A percentile compares a stretch with the other conserved stretches of the same genome.
These are phyloP conservation scores for Cadophora gregata DNA, from an alignment of 2,329 filamentous ascomycete genomes.

Conservation along the genomic window DNA sequence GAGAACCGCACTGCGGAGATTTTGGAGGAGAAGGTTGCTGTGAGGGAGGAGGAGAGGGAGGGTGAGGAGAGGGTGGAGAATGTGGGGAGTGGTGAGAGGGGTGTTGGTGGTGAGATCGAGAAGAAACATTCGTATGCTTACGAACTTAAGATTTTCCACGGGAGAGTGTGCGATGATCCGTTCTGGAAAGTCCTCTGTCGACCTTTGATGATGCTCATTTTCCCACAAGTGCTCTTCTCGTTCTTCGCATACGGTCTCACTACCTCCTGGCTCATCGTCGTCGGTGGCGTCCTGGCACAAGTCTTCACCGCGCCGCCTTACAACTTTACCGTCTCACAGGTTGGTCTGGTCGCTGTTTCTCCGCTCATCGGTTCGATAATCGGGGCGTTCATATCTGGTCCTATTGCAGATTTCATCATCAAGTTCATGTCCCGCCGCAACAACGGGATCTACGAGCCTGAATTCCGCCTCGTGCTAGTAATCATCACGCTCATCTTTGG, in stretches of 20 bases:
- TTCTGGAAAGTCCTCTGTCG: conserved; percentile 41
- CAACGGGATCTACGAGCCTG: conserved; percentile 49
- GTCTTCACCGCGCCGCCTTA: conserved; percentile 58
- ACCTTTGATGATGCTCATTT: conserved; percentile 41
- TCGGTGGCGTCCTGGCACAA: conserved; percentile 46
- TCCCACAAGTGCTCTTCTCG: conserved; percentile 35
- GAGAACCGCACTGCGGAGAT: conserved; percentile 28
- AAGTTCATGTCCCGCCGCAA: conserved; percentile 54
- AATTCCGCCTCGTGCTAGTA: conserved; percentile 45
- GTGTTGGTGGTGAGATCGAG: neutral
- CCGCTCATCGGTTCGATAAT: conserved; percentile 49
- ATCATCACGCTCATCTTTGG: conserved; percentile 39
- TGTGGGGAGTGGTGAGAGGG: neutral
- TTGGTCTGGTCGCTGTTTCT: conserved; percentile 51
- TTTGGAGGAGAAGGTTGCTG: neutral
- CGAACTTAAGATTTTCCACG: conserved; percentile 38
- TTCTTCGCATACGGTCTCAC: conserved; percentile 32
- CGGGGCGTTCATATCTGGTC: conserved; percentile 46
- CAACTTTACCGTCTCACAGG: conserved; percentile 47
- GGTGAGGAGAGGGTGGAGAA: conserved; percentile 8
- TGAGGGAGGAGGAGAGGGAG: conserved; percentile 5
- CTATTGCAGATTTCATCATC: conserved; percentile 38
- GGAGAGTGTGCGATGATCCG: conserved; percentile 39
- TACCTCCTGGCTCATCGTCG: conserved; percentile 30
- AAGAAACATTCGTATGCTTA: conserved; percentile 24